A percentile compares a stretch with the other conserved stretches of the same genome.
Evolutionary conservation across 169 alveolate species (phyloP).

Genomic region (Cyclospora cayetanensis): DNA sequence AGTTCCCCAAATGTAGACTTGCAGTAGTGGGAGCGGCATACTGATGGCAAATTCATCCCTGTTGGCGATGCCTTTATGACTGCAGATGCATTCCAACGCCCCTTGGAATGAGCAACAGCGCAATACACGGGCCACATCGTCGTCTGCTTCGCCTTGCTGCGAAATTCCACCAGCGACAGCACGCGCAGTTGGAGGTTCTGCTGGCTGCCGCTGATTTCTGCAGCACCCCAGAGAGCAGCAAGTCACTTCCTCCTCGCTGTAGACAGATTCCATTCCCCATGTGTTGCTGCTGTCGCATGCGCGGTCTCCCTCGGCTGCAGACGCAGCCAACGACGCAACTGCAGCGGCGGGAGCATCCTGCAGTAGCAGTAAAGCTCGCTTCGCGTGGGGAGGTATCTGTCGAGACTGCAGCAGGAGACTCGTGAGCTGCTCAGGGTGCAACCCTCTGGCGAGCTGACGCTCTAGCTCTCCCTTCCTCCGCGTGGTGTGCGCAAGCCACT

Average conservation of each 20-base stretch:
- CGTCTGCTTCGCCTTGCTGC: neutral
- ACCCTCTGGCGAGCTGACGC: neutral
- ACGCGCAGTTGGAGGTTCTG: neutral
- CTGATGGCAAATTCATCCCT: no score
- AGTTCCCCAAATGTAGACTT: no score
- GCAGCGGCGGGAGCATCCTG: neutral
- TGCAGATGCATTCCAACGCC: no score
- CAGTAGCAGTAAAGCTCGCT: neutral
- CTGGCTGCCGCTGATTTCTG: neutral
- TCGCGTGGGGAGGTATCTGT: neutral
- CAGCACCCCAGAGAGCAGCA: neutral
- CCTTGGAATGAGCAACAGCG: no score
- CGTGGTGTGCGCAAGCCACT: neutral
- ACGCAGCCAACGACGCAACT: neutral
- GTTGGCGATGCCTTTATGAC: no score
- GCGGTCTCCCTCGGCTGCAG: neutral
- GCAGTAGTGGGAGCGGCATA: no score
- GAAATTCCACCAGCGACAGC: neutral
- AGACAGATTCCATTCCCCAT: neutral
- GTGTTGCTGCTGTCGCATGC: conserved; percentile 39
- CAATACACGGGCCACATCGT: neutral
- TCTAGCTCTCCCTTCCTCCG: neutral
- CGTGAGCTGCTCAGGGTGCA: neutral
- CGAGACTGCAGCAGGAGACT: neutral
- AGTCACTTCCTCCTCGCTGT: neutral